phyloP scores from a whole-genome alignment of 2,329 filamentous ascomycete genomes.

The Neonectria neomacrospora region DNA sequence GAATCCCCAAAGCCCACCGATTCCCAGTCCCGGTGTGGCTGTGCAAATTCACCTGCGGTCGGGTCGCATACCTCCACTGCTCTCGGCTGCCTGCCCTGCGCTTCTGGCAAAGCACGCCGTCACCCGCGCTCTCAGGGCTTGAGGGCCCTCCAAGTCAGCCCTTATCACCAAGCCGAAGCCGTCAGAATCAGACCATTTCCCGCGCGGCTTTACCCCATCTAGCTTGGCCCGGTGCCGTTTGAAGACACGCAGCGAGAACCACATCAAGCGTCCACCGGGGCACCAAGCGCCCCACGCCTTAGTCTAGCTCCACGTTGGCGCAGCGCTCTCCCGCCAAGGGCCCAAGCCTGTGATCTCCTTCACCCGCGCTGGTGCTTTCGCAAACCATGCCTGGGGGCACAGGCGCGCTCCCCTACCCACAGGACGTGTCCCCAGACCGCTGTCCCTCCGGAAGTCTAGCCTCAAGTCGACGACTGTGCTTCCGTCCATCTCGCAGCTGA shows the following conservation, averaged over 20 bases:
- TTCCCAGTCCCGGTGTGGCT: conserved; percentile 15
- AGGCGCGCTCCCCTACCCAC: neutral
- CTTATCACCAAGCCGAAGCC: conserved; percentile 26
- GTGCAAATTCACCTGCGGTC: conserved; percentile 15
- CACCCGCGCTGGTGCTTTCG: conserved; percentile 25
- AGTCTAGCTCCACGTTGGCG: conserved; percentile 19
- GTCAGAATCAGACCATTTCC: conserved; percentile 44
- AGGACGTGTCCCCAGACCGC: conserved; percentile 4
- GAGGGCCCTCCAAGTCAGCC: conserved; percentile 18
- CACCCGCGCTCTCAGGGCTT: neutral
- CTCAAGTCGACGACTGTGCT: neutral
- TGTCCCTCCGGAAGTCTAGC: neutral
- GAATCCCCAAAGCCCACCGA: neutral
- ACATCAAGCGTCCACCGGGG: conserved; percentile 5
- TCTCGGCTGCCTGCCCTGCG: neutral
- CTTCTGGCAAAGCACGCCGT: neutral
- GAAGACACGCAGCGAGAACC: conserved; percentile 14
- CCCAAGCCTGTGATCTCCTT: conserved; percentile 34
- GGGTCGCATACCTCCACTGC: conserved; percentile 1
- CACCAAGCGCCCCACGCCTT: conserved; percentile 33
- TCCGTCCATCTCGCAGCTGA: neutral
- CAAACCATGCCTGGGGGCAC: conserved; percentile 6
- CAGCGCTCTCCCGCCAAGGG: conserved; percentile 14
- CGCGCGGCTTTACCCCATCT: conserved; percentile 35
- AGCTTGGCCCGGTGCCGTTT: conserved; percentile 29